phyloP scores from a whole-genome alignment of 768 basidiomycete genomes.

The Polyporus arcularius region DNA sequence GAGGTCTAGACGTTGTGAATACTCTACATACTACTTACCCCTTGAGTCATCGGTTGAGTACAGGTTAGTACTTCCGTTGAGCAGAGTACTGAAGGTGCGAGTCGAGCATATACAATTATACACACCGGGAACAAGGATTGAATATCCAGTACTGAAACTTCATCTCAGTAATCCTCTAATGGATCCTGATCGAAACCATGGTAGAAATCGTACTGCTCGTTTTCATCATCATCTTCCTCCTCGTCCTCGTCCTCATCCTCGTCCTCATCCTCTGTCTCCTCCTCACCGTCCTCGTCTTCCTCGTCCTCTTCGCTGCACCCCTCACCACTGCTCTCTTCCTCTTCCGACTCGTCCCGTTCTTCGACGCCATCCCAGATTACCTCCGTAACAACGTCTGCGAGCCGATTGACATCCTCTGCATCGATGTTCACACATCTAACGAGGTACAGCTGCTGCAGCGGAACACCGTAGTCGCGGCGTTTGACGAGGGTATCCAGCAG shows the following conservation, averaged over 20 bases:
- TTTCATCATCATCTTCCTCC: slow-evolving; percentile 8
- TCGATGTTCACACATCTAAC: not conserved
- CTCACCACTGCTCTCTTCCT: not conserved
- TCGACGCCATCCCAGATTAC: slow-evolving; percentile 4
- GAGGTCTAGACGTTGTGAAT: too few species aligned
- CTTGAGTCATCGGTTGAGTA: too few species aligned
- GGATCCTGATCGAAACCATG: not conserved
- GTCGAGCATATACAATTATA: too few species aligned
- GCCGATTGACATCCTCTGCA: not conserved
- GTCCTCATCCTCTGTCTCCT: slow-evolving; percentile 2
- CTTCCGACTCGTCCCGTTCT: not conserved
- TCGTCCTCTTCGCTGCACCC: slow-evolving; percentile 7
- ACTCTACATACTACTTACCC: too few species aligned
- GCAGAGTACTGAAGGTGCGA: too few species aligned
- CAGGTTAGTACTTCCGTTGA: too few species aligned
- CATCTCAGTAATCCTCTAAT: not conserved
- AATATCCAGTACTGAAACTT: too few species aligned
- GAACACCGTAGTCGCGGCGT: not conserved
- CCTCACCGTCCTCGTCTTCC: slow-evolving; percentile 4
- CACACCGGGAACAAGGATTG: too few species aligned
- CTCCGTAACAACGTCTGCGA: not conserved
- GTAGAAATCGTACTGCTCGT: not conserved
- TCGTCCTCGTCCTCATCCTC: slow-evolving; percentile 4
- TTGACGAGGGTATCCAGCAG: not conserved
- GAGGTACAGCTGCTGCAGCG: not conserved